Conservation (phyloP, 2,329 filamentous ascomycete genomes). For the Cryphonectria parasitica region DNA sequence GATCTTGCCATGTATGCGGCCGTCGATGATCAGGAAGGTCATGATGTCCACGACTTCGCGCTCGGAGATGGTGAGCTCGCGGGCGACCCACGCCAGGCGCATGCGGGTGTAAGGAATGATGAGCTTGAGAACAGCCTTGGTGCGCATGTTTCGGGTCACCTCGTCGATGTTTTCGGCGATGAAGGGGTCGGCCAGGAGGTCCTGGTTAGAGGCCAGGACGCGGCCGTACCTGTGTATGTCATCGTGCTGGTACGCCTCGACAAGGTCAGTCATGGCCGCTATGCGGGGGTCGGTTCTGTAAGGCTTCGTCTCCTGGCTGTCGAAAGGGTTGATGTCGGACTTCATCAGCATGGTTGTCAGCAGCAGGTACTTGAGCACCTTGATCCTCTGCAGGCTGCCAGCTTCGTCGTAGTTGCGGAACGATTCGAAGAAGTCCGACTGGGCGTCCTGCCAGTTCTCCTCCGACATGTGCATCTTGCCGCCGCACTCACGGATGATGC, state of each 20-base stretch:
- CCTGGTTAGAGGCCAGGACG: conserved; percentile 83
- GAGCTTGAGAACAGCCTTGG: conserved; percentile 89
- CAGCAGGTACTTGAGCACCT: conserved; percentile 95
- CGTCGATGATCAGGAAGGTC: conserved; percentile 90
- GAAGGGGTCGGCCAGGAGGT: conserved; percentile 88
- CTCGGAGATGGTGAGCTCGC: conserved; percentile 82
- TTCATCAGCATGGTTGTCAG: conserved; percentile 98
- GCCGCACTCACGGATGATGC: conserved; percentile 96
- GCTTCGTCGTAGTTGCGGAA: conserved; percentile 99
- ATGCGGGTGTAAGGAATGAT: conserved; percentile 95
- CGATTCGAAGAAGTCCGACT: conserved; percentile 97
- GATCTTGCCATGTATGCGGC: conserved; percentile 84
- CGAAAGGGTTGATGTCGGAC: conserved; percentile 97
- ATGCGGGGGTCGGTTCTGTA: conserved; percentile 96
- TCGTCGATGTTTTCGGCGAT: conserved; percentile 99
- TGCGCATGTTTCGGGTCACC: conserved; percentile 96
- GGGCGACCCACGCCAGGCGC: conserved; percentile 84
- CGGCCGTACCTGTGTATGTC: conserved; percentile 91
- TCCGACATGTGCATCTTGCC: conserved; percentile 99
- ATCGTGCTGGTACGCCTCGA: conserved; percentile 94
- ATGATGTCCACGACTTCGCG: conserved; percentile 92
- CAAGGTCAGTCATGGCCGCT: conserved; percentile 94
- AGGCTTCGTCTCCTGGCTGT: conserved; percentile 97
- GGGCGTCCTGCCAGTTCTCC: conserved; percentile 97
- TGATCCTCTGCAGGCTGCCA: conserved; percentile 91